These are phyloP conservation scores for Exophiala mesophila DNA, from an alignment of 2,329 filamentous ascomycete genomes.

Conservation along the genomic window DNA sequence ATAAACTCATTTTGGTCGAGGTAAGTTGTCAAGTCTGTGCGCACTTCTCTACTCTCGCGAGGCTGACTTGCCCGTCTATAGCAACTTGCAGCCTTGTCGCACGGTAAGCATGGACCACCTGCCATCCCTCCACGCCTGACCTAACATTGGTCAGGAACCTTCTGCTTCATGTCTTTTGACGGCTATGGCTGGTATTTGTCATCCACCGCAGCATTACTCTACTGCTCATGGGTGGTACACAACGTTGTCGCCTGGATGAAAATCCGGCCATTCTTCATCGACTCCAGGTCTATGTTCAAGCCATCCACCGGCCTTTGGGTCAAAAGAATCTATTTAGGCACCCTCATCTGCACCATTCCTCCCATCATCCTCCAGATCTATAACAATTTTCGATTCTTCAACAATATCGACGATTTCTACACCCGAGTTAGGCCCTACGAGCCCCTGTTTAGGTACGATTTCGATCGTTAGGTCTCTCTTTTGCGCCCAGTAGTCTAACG, in stretches of 20 bases:
- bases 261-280: slow-evolving; percentile 55
- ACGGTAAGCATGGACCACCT: slow-evolving; percentile 13
- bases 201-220: slow-evolving; percentile 55
- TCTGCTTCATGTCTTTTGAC: slow-evolving; percentile 51
- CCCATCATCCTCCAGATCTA: slow-evolving; percentile 64
- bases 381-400: slow-evolving; percentile 62
- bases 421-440: slow-evolving; percentile 54
- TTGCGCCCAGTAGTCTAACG: too few relatives aligned
- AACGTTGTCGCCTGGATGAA: slow-evolving; percentile 66
- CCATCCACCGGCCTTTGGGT: slow-evolving; percentile 22
- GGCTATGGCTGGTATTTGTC: slow-evolving; percentile 62
- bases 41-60: neutral
- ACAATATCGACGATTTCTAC: slow-evolving; percentile 51
- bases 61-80: slow-evolving; percentile 9
- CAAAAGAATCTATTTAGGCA: slow-evolving; percentile 48
- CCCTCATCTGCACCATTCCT: slow-evolving; percentile 54
- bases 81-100: slow-evolving; percentile 21
- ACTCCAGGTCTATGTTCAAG: slow-evolving; percentile 43
- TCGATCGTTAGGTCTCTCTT: too few relatives aligned
- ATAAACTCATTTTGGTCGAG: slow-evolving; percentile 42
- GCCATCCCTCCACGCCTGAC: too few relatives aligned
- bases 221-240: slow-evolving; percentile 60
- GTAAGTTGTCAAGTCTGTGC: slow-evolving; percentile 24
- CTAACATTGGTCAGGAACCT: slow-evolving; percentile 12
- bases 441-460: slow-evolving; percentile 54